Evolutionary conservation across 768 basidiomycete genomes (phyloP).

Genomic region (Phylloporus sp.): DNA sequence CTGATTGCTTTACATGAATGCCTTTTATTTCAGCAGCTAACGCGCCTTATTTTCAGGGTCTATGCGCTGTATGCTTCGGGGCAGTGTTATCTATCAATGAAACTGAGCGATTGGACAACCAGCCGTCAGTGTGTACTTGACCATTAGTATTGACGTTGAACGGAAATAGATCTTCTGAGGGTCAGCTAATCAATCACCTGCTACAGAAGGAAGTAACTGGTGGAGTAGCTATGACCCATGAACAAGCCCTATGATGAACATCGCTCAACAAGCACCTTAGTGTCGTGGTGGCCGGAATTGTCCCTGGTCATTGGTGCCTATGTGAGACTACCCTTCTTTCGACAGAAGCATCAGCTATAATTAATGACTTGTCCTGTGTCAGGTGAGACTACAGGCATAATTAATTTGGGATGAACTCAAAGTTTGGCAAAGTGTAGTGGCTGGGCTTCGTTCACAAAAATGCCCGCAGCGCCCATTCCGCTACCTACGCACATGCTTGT

Average conservation of each 20-base stretch:
- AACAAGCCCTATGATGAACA: too few species aligned
- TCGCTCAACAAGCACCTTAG: too few species aligned
- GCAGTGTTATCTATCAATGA: neutral
- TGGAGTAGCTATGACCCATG: too few species aligned
- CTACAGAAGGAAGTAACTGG: too few species aligned
- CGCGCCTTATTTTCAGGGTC: constrained; percentile 9
- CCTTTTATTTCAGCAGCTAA: constrained; percentile 15
- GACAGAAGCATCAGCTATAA: neutral
- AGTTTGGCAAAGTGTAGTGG: constrained; percentile 23
- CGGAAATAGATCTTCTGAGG: too few species aligned
- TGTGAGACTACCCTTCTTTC: too few species aligned
- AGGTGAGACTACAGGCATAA: neutral
- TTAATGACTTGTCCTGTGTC: neutral
- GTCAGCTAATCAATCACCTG: too few species aligned
- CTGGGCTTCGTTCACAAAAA: constrained; percentile 69
- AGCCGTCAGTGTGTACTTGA: too few species aligned
- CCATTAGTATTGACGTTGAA: too few species aligned
- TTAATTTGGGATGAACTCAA: neutral
- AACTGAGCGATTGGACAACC: too few species aligned
- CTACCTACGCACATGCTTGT: constrained; percentile 83
- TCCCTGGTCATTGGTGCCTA: too few species aligned
- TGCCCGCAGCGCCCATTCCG: constrained; percentile 84
- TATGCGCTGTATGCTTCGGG: neutral
- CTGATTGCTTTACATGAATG: constrained; percentile 33
- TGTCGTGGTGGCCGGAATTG: too few species aligned